Evolutionary conservation across 305 asterid genomes (phyloP).

Genomic region (Rubia peregrina): DNA sequence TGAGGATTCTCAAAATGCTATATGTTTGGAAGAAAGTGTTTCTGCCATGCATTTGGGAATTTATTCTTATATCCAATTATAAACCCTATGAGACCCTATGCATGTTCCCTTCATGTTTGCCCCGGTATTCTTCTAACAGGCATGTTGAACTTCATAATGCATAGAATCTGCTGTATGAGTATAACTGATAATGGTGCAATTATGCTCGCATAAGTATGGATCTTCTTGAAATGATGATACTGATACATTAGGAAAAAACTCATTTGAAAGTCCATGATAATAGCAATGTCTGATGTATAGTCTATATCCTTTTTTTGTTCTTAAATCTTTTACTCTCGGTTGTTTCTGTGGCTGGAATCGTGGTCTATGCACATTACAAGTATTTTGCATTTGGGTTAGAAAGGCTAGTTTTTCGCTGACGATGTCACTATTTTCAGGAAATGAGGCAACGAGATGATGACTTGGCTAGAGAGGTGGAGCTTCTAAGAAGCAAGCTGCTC

Average conservation of each 20-base stretch:
- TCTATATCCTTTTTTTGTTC: not conserved
- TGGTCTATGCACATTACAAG: no score
- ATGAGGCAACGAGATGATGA: slow-evolving; percentile 66
- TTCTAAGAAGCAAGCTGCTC: slow-evolving; percentile 50
- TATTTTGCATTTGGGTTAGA: not conserved
- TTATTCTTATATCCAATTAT: not conserved
- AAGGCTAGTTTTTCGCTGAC: not conserved
- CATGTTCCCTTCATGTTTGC: not conserved
- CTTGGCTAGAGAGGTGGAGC: slow-evolving; percentile 52
- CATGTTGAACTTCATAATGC: not conserved
- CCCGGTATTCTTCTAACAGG: not conserved
- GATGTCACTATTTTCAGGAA: slow-evolving; percentile 34
- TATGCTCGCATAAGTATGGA: not conserved
- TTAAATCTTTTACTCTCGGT: not conserved
- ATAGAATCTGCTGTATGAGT: not conserved
- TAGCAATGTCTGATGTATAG: not conserved
- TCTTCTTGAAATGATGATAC: not conserved
- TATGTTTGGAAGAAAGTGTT: not conserved
- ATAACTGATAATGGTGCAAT: not conserved
- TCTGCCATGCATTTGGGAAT: not conserved
- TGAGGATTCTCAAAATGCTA: not conserved
- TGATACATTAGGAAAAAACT: not conserved
- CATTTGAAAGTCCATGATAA: not conserved
- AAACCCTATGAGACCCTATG: not conserved
- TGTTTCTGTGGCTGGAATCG: not conserved